Percentiles rank a stretch among this genome's conserved stretches.
Evolutionary conservation across 768 basidiomycete species (phyloP).

Genomic region (Favolaschia claudopus): DNA sequence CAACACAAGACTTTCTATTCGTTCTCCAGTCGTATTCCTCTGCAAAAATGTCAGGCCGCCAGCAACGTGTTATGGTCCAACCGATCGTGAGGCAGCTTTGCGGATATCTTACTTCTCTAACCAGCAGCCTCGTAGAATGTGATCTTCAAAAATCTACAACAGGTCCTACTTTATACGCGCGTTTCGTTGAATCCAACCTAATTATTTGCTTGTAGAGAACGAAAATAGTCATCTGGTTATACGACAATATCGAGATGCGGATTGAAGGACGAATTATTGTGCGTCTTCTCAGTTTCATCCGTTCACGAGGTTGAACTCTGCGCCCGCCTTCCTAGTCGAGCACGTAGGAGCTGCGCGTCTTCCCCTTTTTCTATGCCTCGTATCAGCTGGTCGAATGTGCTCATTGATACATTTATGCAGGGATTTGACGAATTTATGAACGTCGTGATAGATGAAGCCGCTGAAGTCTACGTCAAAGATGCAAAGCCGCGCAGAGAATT

Average conservation of each 20-base stretch:
- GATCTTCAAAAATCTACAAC: slow-evolving; percentile 97
- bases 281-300: slow-evolving; percentile 44
- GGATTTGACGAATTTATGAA: slow-evolving; percentile 99
- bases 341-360: slow-evolving; percentile 9
- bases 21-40: slow-evolving; percentile 13
- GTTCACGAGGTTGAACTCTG: slow-evolving; percentile 11
- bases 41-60: slow-evolving; percentile 84
- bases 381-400: slow-evolving; percentile 6
- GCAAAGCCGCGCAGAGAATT: slow-evolving; percentile 85
- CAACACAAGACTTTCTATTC: no score
- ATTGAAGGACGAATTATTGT: slow-evolving; percentile 97
- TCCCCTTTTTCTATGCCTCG: slow-evolving; percentile 14
- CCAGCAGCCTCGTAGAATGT: slow-evolving; percentile 70
- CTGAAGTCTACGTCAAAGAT: slow-evolving; percentile 91
- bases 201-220: slow-evolving; percentile 59
- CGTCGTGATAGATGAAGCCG: slow-evolving; percentile 91
- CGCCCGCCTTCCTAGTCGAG: slow-evolving; percentile 22
- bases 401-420: slow-evolving; percentile 52
- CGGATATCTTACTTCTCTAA: slow-evolving; percentile 1
- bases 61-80: slow-evolving; percentile 98
- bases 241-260: slow-evolving; percentile 96
- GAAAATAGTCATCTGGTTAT: slow-evolving; percentile 93
- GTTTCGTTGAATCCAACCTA: slow-evolving; percentile 4
- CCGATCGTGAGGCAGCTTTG: slow-evolving; percentile 81
- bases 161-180: slow-evolving; percentile 49